Base-by-base conservation (phyloP, 352 stramenopile species). In the Phytophthora agathidicida region DNA sequence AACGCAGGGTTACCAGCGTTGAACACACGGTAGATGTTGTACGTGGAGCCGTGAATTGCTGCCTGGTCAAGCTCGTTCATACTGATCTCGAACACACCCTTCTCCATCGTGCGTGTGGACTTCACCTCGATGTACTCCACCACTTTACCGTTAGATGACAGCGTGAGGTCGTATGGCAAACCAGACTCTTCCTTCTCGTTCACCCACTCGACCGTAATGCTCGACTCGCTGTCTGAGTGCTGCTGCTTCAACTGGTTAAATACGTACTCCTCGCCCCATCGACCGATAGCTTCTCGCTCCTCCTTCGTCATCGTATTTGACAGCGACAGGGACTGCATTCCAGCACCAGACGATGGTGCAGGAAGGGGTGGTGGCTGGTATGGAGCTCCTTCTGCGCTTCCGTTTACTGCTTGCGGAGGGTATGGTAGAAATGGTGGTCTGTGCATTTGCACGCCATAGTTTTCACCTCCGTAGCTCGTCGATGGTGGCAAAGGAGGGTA, bases 61-160 rank as follows among this genome's bases (percentile, higher is more conserved):
- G 86, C 86, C 46, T 91, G 78, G 61, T 96, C 84, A 56, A 96
- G 62, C 53, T 95, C 86, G 65, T 96, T 93, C 79, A 93, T 89
- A 49, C 83, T 93, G 65, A 96, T 96, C 79, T 96, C 86, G 39
- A 96, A 96, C 50, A 90, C 69, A 20, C 73, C 71, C 54, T 96
- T 96, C 62, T 96, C 86, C 77, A 90, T 92, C 17, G 85, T 96
- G 26, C 85, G 83, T 33, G 86, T 96, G 30, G 82, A 83, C 49
- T 96, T 96, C 36, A 96, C 86, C 55, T 96, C 86, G 24, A 94
- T 75, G 60, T 89, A 96, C 68, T 96, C 84, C 43, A 86, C 68
- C 28, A 89, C 64, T 24, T 68, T 73, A 20, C 73, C 78, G 23
- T 39, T 65, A 8, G 42, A 71, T 11, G 77, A 83, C 11, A 94